Percentiles rank a stretch among this genome's conserved stretches.
Evolutionary conservation across 495 filamentous ascomycete species (phyloP).

Genomic region (Apiosordaria backusii): DNA sequence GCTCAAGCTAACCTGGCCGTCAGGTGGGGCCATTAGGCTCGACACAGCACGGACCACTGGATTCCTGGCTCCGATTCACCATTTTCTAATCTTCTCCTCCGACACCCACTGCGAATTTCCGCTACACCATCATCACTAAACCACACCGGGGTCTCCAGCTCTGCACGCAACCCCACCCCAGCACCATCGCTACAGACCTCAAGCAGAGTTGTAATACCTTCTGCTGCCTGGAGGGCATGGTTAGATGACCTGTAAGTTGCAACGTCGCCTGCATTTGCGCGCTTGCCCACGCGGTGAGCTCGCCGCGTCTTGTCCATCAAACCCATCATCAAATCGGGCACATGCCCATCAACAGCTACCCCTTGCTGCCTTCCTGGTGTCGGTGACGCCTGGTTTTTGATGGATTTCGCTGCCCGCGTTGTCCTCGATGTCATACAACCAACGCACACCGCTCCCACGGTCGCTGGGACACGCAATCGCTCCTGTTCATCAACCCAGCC

Average conservation of each 20-base stretch:
- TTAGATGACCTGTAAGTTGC: conserved; percentile 41
- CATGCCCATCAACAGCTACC: conserved; percentile 38
- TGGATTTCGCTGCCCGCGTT: conserved; percentile 33
- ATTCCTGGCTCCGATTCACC: conserved; percentile 29
- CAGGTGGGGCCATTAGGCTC: conserved; percentile 11
- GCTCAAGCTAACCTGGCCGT: background rate
- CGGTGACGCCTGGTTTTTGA: conserved; percentile 30
- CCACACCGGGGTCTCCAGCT: conserved; percentile 30
- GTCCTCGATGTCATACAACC: conserved; percentile 21
- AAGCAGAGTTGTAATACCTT: conserved; percentile 9
- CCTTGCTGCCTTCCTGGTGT: conserved; percentile 29
- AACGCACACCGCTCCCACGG: conserved; percentile 21
- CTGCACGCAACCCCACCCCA: conserved; percentile 26
- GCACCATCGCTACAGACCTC: conserved; percentile 17
- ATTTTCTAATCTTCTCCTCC: conserved; percentile 37
- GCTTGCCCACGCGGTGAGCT: conserved; percentile 21
- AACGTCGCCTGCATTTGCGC: conserved; percentile 17
- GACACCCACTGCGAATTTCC: conserved; percentile 35
- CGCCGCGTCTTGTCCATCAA: conserved; percentile 37
- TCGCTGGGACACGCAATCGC: conserved; percentile 38
- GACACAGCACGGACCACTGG: conserved; percentile 25
- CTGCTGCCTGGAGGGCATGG: conserved; percentile 33
- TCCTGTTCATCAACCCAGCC: conserved; percentile 39
- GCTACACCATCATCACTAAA: conserved; percentile 37
- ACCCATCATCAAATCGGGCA: conserved; percentile 41